phyloP scores from a whole-genome alignment of 495 filamentous ascomycete species.

The Xeromyces bisporus region DNA sequence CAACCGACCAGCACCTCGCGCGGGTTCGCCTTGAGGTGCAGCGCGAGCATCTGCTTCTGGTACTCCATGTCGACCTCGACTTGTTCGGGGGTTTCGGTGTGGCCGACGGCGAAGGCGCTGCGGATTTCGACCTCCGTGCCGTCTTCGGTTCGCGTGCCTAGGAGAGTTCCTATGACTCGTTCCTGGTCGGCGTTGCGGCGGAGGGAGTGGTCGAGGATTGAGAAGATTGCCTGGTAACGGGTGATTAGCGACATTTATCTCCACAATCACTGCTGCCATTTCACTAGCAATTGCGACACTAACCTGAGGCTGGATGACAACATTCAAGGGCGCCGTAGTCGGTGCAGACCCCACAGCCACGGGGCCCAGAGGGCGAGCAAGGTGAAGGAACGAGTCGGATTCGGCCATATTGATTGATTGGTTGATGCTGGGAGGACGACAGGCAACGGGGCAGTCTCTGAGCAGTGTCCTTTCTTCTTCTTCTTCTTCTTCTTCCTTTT shows the following conservation, averaged over 20 bases:
- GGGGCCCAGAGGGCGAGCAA: slow-evolving; percentile 79
- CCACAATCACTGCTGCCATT: slow-evolving; percentile 1
- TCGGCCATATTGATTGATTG: slow-evolving; percentile 64
- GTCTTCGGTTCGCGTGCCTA: slow-evolving; percentile 86
- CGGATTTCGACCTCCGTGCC: slow-evolving; percentile 89
- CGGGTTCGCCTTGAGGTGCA: slow-evolving; percentile 87
- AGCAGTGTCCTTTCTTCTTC: slow-evolving; percentile 1
- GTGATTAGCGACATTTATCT: slow-evolving; percentile 1
- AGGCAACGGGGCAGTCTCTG: slow-evolving; percentile 1
- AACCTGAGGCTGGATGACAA: slow-evolving; percentile 90
- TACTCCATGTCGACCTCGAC: slow-evolving; percentile 99
- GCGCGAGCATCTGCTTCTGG: slow-evolving; percentile 92
- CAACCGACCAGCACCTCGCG: slow-evolving; percentile 89
- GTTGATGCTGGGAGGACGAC: too few species aligned
- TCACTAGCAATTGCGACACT: slow-evolving; percentile 7
- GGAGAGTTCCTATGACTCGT: slow-evolving; percentile 86
- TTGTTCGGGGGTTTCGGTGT: slow-evolving; percentile 95
- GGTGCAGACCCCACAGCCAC: slow-evolving; percentile 58
- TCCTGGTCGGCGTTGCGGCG: slow-evolving; percentile 80
- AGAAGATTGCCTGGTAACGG: slow-evolving; percentile 63
- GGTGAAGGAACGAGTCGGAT: slow-evolving; percentile 76
- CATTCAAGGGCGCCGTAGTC: slow-evolving; percentile 75
- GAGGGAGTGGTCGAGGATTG: slow-evolving; percentile 89
- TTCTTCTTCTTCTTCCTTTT: slow-evolving; percentile 4
- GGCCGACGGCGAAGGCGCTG: slow-evolving; percentile 90